Evolutionary conservation across 176 grass and related monocot genomes (phyloP), one percentile per base, ranked within the genome.

Genomic region (Hyparrhenia diplandra): DNA sequence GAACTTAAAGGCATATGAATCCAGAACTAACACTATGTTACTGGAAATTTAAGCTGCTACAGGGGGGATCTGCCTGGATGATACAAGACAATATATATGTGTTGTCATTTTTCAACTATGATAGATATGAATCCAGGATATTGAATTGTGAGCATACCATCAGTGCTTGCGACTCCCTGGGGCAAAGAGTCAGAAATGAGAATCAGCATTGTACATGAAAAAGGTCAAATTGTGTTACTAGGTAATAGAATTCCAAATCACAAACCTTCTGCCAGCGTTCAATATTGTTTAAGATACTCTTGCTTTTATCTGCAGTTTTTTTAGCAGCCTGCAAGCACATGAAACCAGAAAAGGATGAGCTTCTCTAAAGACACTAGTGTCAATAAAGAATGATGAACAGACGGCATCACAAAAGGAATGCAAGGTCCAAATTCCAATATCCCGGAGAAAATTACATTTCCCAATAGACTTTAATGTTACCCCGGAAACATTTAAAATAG

Each of bases 261-360:
- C 86, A 85, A 63, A 98, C 96, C 96, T 99, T 99, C 88, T 95
- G 92, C 96, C 96, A 99, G 45, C 92, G 86, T 80, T 99, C 96
- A 74, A 99, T 95, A 65, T 93, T 99, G 79, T 86, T 99, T 49
- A 99, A 81, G 78, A 94, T 72, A 67, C 20, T 87, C 79, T 94
- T 89, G 80, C 89, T 94, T 85, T 87, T 89, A 64, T 89, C 89
- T 67, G 81, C 84, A 40, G 96, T 95, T 68, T 99, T 99, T 82
- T 99, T 99, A 64, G 96, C 90, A 88, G 90, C 96, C 92, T 99
- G 65, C 78, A 85, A 43, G 17, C 10, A 74, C 37, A 73, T 27
- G 29, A 29, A 77, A 73, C 64, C 67, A 68, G 64, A 37, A 77
- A 59, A 82, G 55, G 8, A 34, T 86, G 36, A 90, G 47, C 70